Evolutionary conservation across 768 basidiomycete genomes (phyloP), one percentile per base, ranked within the genome.

Genomic region (Boletus edulis): DNA sequence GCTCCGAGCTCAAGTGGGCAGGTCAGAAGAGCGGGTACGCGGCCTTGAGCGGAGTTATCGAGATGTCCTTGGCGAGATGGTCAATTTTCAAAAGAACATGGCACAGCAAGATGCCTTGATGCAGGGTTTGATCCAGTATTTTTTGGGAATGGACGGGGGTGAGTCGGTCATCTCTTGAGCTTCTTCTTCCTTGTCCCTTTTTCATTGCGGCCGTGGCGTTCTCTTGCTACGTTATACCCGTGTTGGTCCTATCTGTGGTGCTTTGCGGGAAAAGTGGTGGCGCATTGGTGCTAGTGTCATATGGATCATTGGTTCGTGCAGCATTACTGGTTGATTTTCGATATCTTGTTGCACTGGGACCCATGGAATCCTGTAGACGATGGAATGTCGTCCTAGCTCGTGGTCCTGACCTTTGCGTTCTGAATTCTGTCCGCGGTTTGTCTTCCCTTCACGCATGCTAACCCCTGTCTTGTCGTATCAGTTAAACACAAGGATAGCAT

Each of bases 31-130:
- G 4, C 82, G 83, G 47, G 75, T 87, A 57, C 77, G 78, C 24
- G 80, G 77, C 46, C 73, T 89, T 14, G 84, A 86, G 64, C 74
- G 75, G 50, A 82, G 82, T 63, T 87, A 88, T 68, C 81, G 85
- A 67, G 82, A 81, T 53, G 82, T 87, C 46, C 80, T 88, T 34
- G 77, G 77, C 59, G 87, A 89, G 70, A 82, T 89, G 78, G 84
- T 86, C 63, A 77, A 79, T 60, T 86, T 87, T 67, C 87, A 88
- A 71, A 73, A 81, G 56, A 83, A 82, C 60, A 82, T 86, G 82
- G 88, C 87, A 32, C 86, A 91, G 71, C 91, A 93, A 75, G 93
- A 95, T 61, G 83, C 82, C 40, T 69, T 93, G 51, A 86, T 91
- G 82, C 87, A 91, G 72, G 84, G 81, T 62, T 67, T 94, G 56